Evolutionary conservation across 2,329 filamentous ascomycete genomes (phyloP), one percentile per base, ranked within the genome.

Genomic region (Graphilbum fragrans): DNA sequence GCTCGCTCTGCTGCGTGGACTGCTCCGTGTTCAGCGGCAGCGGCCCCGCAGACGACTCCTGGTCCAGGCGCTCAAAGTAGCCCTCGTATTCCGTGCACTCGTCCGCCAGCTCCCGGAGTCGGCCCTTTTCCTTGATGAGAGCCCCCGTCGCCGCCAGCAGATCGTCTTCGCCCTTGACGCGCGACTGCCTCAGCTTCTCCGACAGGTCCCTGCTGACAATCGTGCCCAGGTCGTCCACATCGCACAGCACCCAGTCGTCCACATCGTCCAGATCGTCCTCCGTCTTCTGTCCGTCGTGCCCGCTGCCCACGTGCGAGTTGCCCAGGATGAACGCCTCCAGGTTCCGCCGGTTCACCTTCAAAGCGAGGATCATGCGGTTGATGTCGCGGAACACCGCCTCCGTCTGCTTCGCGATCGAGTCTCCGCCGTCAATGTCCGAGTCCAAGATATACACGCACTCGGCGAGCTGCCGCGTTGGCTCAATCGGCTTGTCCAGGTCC

Each of bases 321-420:
- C 81, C 85, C 42, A 74, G 69, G 35, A 88, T 68, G 48, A 80
- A 82, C 11, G 66, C 66, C 37, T 69, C 67, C 31, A 90, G 74
- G 6, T 84, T 77, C 16, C 74, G 67, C 11, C 68, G 77, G 55
- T 96, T 96, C 38, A 95, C 72, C 10, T 90, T 90, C 33, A 96
- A 65, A 0, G 85, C 90, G 52, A 95, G 86, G 35, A 98, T 80
- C 92, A 96, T 98, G 12, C 84, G 84, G 58, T 92, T 90, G 56
- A 90, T 84, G 52, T 90, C 85, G 35, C 82, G 74, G 57, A 85
- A 92, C 1, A 82, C 66, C 17, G 75, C 71, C 53, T 82, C 77
- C 19, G 78, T 75, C 49, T 80, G 77, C 9, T 71, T 67, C 4
- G 76, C 71, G 25, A 81, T 66, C 36, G 68, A 77, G 41, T 78